Base-by-base conservation (phyloP, 225 moss, liverwort and hornwort species). In the Bryum argenteum region DNA sequence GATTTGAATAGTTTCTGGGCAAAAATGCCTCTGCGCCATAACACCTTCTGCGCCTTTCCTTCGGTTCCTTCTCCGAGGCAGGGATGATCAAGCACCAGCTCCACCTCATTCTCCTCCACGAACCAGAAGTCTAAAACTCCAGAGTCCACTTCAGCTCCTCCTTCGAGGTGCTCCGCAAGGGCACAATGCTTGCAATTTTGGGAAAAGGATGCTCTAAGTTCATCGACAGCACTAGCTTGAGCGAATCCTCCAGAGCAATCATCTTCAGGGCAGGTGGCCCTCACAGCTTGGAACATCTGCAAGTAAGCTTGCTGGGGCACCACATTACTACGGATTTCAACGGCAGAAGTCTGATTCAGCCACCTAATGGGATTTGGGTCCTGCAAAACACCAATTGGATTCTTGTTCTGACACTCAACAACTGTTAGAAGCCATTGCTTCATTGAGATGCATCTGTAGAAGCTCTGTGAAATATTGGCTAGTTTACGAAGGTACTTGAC, bases 171-270 rank as follows among this genome's bases (percentile, higher is more conserved):
- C 24, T 47, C 40, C 3, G 8, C 64, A 24, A 64, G 64, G 16
- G 17, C 47, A 47, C 64, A 64, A 8, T 45, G 3, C 9, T 7
- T 24, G 47, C 64, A 64, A 19, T 23, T 28, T 14, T 0, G 33
- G 16, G 1, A 9, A 5, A 6, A 42, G 14, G 4, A 17, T 9
- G 28, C 47, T 45, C 26, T 33, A n/a, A 19, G 11, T 45, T 45
- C 5, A 45, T 15, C 12, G 45, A 45, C 1, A 45, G 14, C 57
- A n/a, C 26, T 26, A 2, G n/a, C 26, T 5, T 22, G 43, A 23
- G n/a, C 24, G 22, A 69, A 69, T 26, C 69, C 69, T n/a, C 44
- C 26, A 12, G 45, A 57, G 58, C 70, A 70, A 26, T n/a, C 43
- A 6, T 42, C 23, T 44, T 24, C 28, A 11, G 0, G 24, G 43